Percentiles rank a stretch among this genome's conserved stretches.
These are phyloP conservation scores for Mollisiaceae sp. DNA, from an alignment of 2,329 filamentous ascomycete genomes.

Conservation along the genomic window DNA sequence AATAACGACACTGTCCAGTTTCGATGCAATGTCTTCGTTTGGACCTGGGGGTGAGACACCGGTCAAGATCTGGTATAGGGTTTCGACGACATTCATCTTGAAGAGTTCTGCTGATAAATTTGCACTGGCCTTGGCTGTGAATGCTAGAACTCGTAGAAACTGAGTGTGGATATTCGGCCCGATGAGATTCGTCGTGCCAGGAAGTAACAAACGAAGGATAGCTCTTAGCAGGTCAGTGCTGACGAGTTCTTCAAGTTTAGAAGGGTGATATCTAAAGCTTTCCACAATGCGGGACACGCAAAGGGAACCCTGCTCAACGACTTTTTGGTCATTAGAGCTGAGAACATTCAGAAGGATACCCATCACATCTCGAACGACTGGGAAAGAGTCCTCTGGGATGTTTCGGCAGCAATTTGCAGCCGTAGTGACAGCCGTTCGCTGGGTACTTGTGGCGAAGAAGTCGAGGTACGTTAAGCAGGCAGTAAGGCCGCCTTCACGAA, in stretches of 20 bases:
- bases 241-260: conserved; percentile 90
- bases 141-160: conserved; percentile 89
- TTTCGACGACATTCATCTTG: conserved; percentile 97
- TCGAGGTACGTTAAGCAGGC: conserved; percentile 96
- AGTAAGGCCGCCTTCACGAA: conserved; percentile 91
- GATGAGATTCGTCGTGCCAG: conserved; percentile 94
- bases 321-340: conserved; percentile 90
- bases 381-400: conserved; percentile 91
- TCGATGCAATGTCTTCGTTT: conserved; percentile 77
- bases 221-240: conserved; percentile 85
- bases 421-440: conserved; percentile 94
- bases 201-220: conserved; percentile 84
- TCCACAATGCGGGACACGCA: conserved; percentile 96
- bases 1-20: conserved; percentile 94
- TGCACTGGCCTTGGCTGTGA: conserved; percentile 88
- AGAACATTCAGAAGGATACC: conserved; percentile 90
- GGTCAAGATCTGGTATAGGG: conserved; percentile 94
- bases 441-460: conserved; percentile 96
- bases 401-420: conserved; percentile 98
- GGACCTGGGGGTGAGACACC: conserved; percentile 89
- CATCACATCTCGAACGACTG: conserved; percentile 94
- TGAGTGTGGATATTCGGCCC: conserved; percentile 94
- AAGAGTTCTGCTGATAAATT: conserved; percentile 86
- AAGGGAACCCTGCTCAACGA: conserved; percentile 94
- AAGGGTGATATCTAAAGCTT: conserved; percentile 89